Base-by-base conservation (phyloP, 108 stramenopile species). In the Nannochloropsis gaditana region DNA sequence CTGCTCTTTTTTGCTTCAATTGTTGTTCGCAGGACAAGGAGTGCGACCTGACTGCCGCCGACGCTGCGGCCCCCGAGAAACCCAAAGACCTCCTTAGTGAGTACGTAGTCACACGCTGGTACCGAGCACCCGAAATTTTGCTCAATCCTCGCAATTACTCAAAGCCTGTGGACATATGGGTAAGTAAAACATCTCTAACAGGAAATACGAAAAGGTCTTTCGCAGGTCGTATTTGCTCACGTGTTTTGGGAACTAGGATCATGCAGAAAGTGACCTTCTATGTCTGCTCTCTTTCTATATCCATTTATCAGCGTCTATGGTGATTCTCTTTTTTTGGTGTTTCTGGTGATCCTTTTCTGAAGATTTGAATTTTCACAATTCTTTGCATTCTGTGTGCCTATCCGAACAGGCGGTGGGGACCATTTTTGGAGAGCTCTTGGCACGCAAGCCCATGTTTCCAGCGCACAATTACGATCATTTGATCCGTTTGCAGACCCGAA, bases 381-480 rank as follows among this genome's bases (percentile, higher is more conserved):
- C 31, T 31, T 31, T 31, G 31, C 31, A 31, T 31, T 1, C 1
- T 31, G 31, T 31, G 31, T 31, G 31, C 31, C 31, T 31, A 31
- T 31, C 31, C 31, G 15, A 73, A 73, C 59, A 73, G 59, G 59
- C 79, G 9, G 97, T 97, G 41, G 99, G 99, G 11, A 99, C 98
- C 88, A 97, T 99, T 83, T 96, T 99, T 87, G 99, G 96, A 45
- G 99, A 99, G 91, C 92, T 99, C 9, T 91, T 99, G 59, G 89
- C 87, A 11, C 87, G 97, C 45, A 94, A 95, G 90, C 97, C 99
- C 21, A 94, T 94, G 84, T 98, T 99, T 90, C 97, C 99, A 10
- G 99, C 98, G 41, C 96, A 98, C 45, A 96, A 99, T 91, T 99
- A 99, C 92, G 97, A 99, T 86, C 94, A 98, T 91, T 98, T 99